These are phyloP conservation scores for Podospora appendiculata DNA, from an alignment of 495 filamentous ascomycete genomes.

Conservation along the genomic window DNA sequence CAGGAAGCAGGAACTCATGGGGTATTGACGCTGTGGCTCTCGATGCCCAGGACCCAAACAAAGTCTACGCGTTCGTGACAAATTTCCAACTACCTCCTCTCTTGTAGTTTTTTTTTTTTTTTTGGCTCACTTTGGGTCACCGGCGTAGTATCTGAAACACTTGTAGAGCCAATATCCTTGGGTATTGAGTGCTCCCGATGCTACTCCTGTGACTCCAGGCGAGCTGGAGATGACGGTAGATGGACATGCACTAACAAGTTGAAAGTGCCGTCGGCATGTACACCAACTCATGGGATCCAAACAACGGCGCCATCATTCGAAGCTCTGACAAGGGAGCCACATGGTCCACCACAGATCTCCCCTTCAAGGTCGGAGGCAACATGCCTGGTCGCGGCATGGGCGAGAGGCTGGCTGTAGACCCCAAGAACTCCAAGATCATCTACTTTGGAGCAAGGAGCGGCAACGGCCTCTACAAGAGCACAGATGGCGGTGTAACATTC, in stretches of 20 bases:
- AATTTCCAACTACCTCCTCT: no score
- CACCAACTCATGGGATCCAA: conserved; percentile 52
- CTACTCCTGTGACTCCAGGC: no score
- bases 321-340: conserved; percentile 44
- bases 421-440: conserved; percentile 45
- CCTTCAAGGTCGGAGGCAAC: conserved; percentile 57
- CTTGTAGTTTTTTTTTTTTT: no score
- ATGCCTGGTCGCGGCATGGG: conserved; percentile 61
- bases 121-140: no score
- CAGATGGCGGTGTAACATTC: conserved; percentile 48
- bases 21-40: conserved; percentile 52
- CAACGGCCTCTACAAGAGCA: conserved; percentile 56
- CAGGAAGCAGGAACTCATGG: conserved; percentile 42
- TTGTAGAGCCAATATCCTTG: no score
- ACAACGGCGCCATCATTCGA: conserved; percentile 43
- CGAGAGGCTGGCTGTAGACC: conserved; percentile 55
- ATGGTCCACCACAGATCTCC: conserved; percentile 36
- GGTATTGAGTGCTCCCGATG: no score
- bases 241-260: no score
- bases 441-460: conserved; percentile 54
- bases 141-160: no score
- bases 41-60: conserved; percentile 45
- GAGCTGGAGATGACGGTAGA: no score
- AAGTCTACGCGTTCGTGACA: conserved; percentile 36
- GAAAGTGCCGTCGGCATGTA: conserved; percentile 45